Base-by-base conservation (phyloP, 331 rosid species). In the Quercus tomentella region DNA sequence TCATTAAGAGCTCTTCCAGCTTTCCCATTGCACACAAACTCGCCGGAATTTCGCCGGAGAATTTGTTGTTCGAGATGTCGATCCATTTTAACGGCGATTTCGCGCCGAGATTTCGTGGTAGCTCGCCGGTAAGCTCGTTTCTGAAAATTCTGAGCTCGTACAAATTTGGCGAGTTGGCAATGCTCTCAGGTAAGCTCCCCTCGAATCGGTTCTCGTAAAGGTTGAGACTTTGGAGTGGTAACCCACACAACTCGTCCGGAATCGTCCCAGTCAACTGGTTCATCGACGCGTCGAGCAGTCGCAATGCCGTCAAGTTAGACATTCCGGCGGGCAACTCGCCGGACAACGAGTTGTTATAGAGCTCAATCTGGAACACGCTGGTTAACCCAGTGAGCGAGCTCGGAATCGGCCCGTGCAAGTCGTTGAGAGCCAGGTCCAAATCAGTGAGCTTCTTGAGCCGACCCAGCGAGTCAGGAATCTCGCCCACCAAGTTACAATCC, bases 211-310 rank as follows among this genome's bases (percentile, higher is more conserved):
- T 95, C 88, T 92, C 91, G 82, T 91, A 95, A 7, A 89, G 90
- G 74, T 95, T 91, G 37, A 95, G 87, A 56, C 97, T 92, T 76
- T 87, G 93, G 6, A 95, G 85, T 43, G 83, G 93, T 56, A 95
- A 58, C 4, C 77, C 76, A 70, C 94, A 90, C 72, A 92, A 65
- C 74, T 87, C 96, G 6, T 88, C 92, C 0, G 97, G 97, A 82
- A 95, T 85, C 37, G 68, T 30, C 21, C 98, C 98, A 0, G 55
- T 56, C 5, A 95, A 43, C 54, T 33, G 56, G 83, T 95, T 95
- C 98, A 92, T 95, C 2, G 98, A 87, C 23, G 86, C 86, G 45
- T 95, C 98, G 26, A 92, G 28, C 4, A 89, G 84, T 68, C 94
- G 77, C 93, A 95, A 66, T 4, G 81, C 76, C 16, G 86, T 90